Base-by-base conservation (phyloP, 176 grass and related monocot genomes). In the Calamus simplicifolius region DNA sequence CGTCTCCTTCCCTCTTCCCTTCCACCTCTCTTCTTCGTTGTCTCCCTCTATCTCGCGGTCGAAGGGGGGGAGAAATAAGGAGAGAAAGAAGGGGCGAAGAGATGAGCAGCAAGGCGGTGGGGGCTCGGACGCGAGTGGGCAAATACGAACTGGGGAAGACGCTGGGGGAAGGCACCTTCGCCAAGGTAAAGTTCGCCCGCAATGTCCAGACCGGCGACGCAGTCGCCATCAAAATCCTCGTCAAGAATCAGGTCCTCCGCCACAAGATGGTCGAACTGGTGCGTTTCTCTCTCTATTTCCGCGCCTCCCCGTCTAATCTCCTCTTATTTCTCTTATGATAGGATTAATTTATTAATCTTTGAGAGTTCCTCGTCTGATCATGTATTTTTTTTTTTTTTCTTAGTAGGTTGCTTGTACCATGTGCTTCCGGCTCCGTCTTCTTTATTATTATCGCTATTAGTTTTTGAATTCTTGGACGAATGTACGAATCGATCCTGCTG, bases 231-330 rank as follows among this genome's bases (percentile, higher is more conserved):
- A 98, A 98, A 66, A 70, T 98, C 19, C 84, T 98, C 49, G 84
- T 89, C 75, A 89, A 86, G 58, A 69, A 83, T 17, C 81, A 89
- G 54, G 81, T 98, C 54, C 87, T 98, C 18, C 87, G 77, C 2
- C 93, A 98, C 79, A 92, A 81, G 84, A 98, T 98, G 93, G 76
- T 98, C 62, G 93, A 98, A 69, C 87, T 88, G 88, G 87, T 89
- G 35, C 12, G 35, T 35, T 35, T 35, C 31, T 35, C 31, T 35
- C 31, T 35, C 31, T 1, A 19, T 18, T 10, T 18, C 1, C 17
- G 6, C 5, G 0, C 1, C 6, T 17, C 1, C n/a, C 1, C 12
- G 8, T 43, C 35, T 43, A 43, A 29, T 26, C 21, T 16, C 8
- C 19, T 38, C 14, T 25, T 15, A 14, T 15, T 50, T 19, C 19